phyloP scores from a whole-genome alignment of 768 basidiomycete genomes.

The Pulveroboletus sp. region DNA sequence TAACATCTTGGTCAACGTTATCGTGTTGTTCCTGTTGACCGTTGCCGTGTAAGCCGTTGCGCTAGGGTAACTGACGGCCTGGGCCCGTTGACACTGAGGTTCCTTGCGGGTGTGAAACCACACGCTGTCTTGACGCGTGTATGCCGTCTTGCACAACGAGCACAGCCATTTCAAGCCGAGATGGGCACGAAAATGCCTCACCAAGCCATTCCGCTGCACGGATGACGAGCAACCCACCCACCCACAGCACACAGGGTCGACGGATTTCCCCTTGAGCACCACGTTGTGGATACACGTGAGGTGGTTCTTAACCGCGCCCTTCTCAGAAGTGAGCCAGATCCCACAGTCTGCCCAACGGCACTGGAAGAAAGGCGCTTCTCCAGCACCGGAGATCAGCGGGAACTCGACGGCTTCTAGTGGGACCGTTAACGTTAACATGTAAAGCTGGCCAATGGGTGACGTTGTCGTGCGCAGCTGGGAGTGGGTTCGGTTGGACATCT shows the following conservation, averaged over 20 bases:
- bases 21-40: slow-evolving; percentile 1
- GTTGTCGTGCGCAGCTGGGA: neutral
- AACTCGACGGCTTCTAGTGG: slow-evolving; percentile 5
- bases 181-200: slow-evolving; percentile 17
- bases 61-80: slow-evolving; percentile 14
- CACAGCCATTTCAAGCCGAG: slow-evolving; percentile 16
- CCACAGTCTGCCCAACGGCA: slow-evolving; percentile 16
- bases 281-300: slow-evolving; percentile 10
- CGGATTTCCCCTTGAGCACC: neutral
- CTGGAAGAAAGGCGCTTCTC: slow-evolving; percentile 9
- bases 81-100: neutral
- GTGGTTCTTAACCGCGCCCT: slow-evolving; percentile 13
- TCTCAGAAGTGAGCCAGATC: slow-evolving; percentile 17
- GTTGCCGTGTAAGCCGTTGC: slow-evolving; percentile 6
- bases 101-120: slow-evolving; percentile 2
- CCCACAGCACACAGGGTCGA: neutral
- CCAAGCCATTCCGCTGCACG: slow-evolving; percentile 4
- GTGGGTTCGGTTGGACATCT: neutral
- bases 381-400: neutral
- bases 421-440: slow-evolving; percentile 4
- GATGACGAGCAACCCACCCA: slow-evolving; percentile 13
- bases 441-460: neutral
- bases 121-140: slow-evolving; percentile 18
- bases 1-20: slow-evolving; percentile 19
- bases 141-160: slow-evolving; percentile 10